phyloP scores from a whole-genome alignment of 805 yeast species.

The Wickerhamiella australiensis region DNA sequence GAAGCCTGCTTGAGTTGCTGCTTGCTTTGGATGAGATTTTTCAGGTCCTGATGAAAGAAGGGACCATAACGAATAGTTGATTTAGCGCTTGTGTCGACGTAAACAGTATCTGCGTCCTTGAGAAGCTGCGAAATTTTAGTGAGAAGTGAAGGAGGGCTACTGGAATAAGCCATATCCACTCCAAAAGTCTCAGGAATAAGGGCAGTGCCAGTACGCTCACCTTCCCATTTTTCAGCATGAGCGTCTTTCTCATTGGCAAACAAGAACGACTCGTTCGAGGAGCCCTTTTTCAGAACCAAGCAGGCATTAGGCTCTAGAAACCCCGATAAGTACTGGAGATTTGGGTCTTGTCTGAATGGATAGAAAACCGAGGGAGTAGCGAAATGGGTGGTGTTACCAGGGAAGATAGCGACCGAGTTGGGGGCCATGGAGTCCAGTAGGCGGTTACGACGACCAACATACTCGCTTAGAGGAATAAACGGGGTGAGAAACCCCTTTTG shows the following conservation, averaged over 20 bases:
- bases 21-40: neutral
- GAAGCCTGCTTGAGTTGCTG: constrained; percentile 9
- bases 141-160: constrained; percentile 24
- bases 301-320: constrained; percentile 80
- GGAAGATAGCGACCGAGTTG: constrained; percentile 57
- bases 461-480: constrained; percentile 76
- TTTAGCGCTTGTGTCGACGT: constrained; percentile 20
- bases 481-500: constrained; percentile 74
- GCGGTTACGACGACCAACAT: constrained; percentile 54
- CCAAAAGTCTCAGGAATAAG: constrained; percentile 78
- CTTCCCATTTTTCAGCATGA: constrained; percentile 85
- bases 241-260: constrained; percentile 75
- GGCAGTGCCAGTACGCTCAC: constrained; percentile 73
- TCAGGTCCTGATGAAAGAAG: constrained; percentile 19
- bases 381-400: constrained; percentile 59
- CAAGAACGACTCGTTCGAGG: constrained; percentile 48
- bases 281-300: constrained; percentile 43
- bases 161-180: constrained; percentile 54
- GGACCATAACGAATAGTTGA: constrained; percentile 20
- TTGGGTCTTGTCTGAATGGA: constrained; percentile 85
- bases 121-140: constrained; percentile 15
- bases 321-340: constrained; percentile 77
- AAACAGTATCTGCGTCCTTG: constrained; percentile 16
- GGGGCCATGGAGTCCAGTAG: constrained; percentile 48
- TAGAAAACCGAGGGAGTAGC: constrained; percentile 88